These are phyloP conservation scores for Tolypocladium guangdongense DNA, from an alignment of 2,329 filamentous ascomycete species.

Conservation along the genomic window DNA sequence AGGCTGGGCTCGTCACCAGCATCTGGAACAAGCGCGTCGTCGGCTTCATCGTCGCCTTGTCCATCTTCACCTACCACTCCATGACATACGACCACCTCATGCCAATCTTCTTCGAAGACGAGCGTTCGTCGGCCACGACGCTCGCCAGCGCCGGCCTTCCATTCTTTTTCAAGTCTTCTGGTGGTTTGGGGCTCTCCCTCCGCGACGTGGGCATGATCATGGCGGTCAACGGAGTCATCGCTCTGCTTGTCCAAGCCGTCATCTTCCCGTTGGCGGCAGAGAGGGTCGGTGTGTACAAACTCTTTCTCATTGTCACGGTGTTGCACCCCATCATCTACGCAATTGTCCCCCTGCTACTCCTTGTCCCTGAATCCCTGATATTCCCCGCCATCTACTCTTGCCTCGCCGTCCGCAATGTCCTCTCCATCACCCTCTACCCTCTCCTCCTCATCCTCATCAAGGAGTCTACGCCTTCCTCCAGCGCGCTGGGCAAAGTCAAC, in stretches of 20 bases:
- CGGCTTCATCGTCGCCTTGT: slow-evolving; percentile 69
- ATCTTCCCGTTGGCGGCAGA: slow-evolving; percentile 51
- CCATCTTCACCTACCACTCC: slow-evolving; percentile 87
- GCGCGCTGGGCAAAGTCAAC: slow-evolving; percentile 52
- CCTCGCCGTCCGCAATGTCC: slow-evolving; percentile 45
- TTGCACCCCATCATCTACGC: slow-evolving; percentile 52
- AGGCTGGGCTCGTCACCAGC: slow-evolving; percentile 20
- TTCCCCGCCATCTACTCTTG: slow-evolving; percentile 48
- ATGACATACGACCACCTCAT: slow-evolving; percentile 92
- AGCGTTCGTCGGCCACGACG: slow-evolving; percentile 34
- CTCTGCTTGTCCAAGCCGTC: slow-evolving; percentile 47
- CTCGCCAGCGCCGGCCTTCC: slow-evolving; percentile 16
- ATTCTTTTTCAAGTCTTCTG: slow-evolving; percentile 44
- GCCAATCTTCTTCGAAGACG: slow-evolving; percentile 86
- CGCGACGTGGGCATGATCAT: slow-evolving; percentile 51
- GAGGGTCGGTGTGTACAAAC: slow-evolving; percentile 45
- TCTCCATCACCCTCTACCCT: slow-evolving; percentile 55
- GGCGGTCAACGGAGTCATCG: slow-evolving; percentile 47
- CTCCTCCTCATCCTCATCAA: slow-evolving; percentile 58
- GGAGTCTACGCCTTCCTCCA: slow-evolving; percentile 46
- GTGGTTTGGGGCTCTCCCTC: slow-evolving; percentile 52
- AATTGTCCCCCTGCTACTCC: slow-evolving; percentile 46
- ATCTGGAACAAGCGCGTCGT: slow-evolving; percentile 53
- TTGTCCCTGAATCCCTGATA: slow-evolving; percentile 39
- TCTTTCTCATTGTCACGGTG: slow-evolving; percentile 47